Conservation (phyloP, 169 alveolate genomes). For the Plasmodium reichenowi region DNA sequence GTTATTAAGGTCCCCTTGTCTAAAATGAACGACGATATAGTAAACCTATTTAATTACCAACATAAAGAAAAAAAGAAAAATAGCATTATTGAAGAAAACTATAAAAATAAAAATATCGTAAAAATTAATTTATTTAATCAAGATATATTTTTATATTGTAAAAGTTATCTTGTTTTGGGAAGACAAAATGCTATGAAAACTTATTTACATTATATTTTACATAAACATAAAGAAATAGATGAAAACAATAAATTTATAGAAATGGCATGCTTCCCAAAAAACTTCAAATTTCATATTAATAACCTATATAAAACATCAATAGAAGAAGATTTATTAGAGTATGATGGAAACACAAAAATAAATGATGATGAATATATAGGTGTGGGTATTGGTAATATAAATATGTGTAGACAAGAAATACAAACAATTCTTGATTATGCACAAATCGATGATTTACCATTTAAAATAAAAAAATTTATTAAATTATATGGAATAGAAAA, state of each 20-base stretch:
- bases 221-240: constrained; percentile 27
- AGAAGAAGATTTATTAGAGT: constrained; percentile 68
- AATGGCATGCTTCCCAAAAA: constrained; percentile 59
- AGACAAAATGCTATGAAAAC: constrained; percentile 75
- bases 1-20: constrained; percentile 54
- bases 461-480: constrained; percentile 57
- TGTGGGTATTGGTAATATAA: constrained; percentile 49
- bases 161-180: constrained; percentile 74
- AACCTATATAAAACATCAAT: constrained; percentile 67
- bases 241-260: constrained; percentile 26
- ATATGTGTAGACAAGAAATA: constrained; percentile 59
- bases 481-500: constrained; percentile 73
- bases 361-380: constrained; percentile 45
- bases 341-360: constrained; percentile 18
- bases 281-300: constrained; percentile 56
- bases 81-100: constrained; percentile 66
- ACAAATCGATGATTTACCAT: constrained; percentile 50
- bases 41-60: constrained; percentile 56
- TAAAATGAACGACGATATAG: constrained; percentile 52
- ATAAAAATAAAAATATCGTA: constrained; percentile 69
- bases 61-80: constrained; percentile 42
- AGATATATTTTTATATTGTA: constrained; percentile 67
- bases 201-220: constrained; percentile 64
- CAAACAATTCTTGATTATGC: constrained; percentile 35
- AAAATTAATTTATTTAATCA: constrained; percentile 40